Evolutionary conservation across 148 eudicot genomes (phyloP), one percentile per base, ranked within the genome.

Genomic region (Nyssa sinensis): DNA sequence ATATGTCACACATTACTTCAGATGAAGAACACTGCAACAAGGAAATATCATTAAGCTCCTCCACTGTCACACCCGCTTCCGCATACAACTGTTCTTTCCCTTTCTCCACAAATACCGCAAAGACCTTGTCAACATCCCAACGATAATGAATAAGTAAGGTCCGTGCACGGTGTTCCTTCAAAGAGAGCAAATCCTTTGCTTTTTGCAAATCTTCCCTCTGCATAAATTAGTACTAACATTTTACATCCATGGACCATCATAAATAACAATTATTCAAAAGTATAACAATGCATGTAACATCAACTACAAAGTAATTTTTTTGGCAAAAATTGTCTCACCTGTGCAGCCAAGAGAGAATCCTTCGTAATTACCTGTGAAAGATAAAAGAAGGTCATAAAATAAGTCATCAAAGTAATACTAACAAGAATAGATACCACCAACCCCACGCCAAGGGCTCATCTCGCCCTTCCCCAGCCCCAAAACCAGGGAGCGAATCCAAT

Each of bases 111-210:
- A 80, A 84, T 51, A 85, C 85, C 12, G 80, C 77, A 65, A 84
- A 66, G 13, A 89, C 78, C 67, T 81, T 87, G 30, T 89, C 88
- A 66, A 86, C 90, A 80, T 91, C 85, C 97, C 97, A 91, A 12
- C 93, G 90, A 73, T 82, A 87, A 79, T 91, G 93, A 72, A 91
- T 89, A 41, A 91, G 93, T 35, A 91, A 80, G 49, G 91, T 89
- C 65, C 97, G 80, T 1, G 97, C 97, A 75, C 87, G 89, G 71
- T 91, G 91, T 76, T 91, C 97, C 66, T 75, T 87, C 75, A 89
- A 34, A 3, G 90, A 89, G n/a, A 91, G 77, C 81, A 89, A 65
- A 39, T 91, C 93, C 91, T 89, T 87, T 72, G 86, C 85, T 71
- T 81, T 89, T 63, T 78, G 84, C 84, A 91, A 79, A 70, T 91